phyloP scores from a whole-genome alignment of 768 basidiomycete genomes.

The Boletellus emodensis region DNA sequence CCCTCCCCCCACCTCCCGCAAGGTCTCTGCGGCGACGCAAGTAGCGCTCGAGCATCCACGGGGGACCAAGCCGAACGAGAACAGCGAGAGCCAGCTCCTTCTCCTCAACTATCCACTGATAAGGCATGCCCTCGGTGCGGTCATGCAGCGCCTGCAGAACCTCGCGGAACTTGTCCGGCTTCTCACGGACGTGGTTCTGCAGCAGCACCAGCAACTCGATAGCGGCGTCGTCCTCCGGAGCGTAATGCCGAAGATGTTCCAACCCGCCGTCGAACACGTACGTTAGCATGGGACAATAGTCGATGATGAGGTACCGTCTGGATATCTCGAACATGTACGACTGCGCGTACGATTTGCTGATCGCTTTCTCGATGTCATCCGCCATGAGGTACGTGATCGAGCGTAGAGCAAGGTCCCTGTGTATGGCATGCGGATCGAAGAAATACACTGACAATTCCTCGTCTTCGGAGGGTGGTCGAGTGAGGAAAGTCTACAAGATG shows the following conservation, averaged over 20 bases:
- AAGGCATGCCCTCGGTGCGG: conserved; percentile 17
- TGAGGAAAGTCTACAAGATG: conserved; percentile 21
- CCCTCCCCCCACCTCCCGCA: conserved; percentile 12
- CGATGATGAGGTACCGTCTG: conserved; percentile 22
- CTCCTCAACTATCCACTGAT: conserved; percentile 26
- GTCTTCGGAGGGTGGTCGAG: conserved; percentile 13
- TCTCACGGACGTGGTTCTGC: conserved; percentile 20
- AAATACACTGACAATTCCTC: conserved; percentile 14
- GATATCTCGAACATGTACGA: conserved; percentile 27
- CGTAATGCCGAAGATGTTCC: conserved; percentile 25
- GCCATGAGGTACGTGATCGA: conserved; percentile 28
- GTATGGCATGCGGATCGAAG: conserved; percentile 18
- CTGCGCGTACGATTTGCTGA: conserved; percentile 20
- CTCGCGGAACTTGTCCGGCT: conserved; percentile 18
- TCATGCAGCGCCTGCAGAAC: conserved; percentile 27
- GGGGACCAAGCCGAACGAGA: conserved; percentile 17
- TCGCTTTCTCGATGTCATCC: conserved; percentile 22
- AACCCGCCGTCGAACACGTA: conserved; percentile 28
- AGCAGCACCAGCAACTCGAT: conserved; percentile 20
- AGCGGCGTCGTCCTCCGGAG: conserved; percentile 24
- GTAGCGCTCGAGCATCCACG: conserved; percentile 29
- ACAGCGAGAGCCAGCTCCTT: conserved; percentile 21
- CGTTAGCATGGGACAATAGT: conserved; percentile 25
- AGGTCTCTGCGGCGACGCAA: conserved; percentile 22
- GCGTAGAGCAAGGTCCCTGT: conserved; percentile 28